A percentile compares a stretch with the other conserved stretches of the same genome.
These are phyloP conservation scores for Vinca major DNA, from an alignment of 305 asterid species.

Conservation along the genomic window DNA sequence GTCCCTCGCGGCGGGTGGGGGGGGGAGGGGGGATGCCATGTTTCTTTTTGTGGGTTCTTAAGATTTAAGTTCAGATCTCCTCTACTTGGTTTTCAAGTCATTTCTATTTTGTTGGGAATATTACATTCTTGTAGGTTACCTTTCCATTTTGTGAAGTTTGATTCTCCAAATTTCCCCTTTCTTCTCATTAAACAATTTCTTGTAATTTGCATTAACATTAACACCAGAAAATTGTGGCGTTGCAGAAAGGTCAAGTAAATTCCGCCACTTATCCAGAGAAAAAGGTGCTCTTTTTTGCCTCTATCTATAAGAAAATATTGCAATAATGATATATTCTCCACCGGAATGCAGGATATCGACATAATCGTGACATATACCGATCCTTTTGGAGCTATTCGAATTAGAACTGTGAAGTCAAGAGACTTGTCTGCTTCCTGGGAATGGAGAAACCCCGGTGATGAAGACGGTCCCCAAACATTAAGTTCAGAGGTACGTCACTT, in stretches of 20 bases:
- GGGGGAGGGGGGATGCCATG: too few species aligned
- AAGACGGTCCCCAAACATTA: slow-evolving; percentile 29
- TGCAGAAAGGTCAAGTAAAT: slow-evolving; percentile 44
- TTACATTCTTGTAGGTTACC: too few species aligned
- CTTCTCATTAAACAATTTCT: too few species aligned
- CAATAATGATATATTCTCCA: slow-evolving; percentile 18
- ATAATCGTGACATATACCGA: slow-evolving; percentile 74
- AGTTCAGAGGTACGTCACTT: slow-evolving; percentile 32
- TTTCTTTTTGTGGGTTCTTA: too few species aligned
- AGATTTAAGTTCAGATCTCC: too few species aligned
- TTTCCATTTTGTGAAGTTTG: too few species aligned
- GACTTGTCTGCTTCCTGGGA: slow-evolving; percentile 89
- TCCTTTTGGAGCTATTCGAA: slow-evolving; percentile 66
- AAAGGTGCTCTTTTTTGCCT: slow-evolving; percentile 39
- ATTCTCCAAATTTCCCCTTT: too few species aligned
- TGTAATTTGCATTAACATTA: slow-evolving; percentile 14
- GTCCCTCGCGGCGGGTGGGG: too few species aligned
- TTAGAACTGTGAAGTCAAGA: slow-evolving; percentile 56
- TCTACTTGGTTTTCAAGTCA: too few species aligned
- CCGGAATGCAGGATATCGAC: slow-evolving; percentile 67
- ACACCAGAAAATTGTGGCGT: slow-evolving; percentile 19
- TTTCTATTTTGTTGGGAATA: too few species aligned
- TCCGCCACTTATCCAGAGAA: slow-evolving; percentile 36
- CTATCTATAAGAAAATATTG: slow-evolving; percentile 9
- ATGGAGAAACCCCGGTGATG: slow-evolving; percentile 65